Percentiles rank a stretch among this genome's conserved stretches.
These are phyloP conservation scores for Penicillium macrosclerotiorum DNA, from an alignment of 495 filamentous ascomycete species.

Conservation along the genomic window DNA sequence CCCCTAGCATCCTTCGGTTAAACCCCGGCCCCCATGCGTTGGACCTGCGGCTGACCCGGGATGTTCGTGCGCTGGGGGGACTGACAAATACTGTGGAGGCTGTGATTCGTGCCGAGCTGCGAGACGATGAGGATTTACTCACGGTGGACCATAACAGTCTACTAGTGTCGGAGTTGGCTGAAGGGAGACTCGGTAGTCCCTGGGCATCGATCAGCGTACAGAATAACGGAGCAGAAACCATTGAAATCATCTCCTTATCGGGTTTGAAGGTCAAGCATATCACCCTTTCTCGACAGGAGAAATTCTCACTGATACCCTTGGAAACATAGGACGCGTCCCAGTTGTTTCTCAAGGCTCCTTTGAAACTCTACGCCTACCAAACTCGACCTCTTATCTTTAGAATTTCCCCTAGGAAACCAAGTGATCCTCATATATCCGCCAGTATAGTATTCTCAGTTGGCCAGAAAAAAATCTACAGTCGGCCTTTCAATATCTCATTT, in stretches of 20 bases:
- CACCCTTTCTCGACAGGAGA: neutral
- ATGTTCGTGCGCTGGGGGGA: neutral
- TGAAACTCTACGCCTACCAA: neutral
- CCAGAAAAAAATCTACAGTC: no score
- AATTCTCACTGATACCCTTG: no score
- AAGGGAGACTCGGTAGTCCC: neutral
- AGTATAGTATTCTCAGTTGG: neutral
- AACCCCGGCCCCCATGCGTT: neutral
- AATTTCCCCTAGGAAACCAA: neutral
- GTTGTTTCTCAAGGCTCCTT: neutral
- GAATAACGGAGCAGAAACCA: neutral
- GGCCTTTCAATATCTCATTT: neutral
- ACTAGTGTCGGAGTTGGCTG: neutral
- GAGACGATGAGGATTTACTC: neutral
- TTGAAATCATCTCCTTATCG: neutral
- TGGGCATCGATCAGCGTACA: slow-evolving; percentile 3
- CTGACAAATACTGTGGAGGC: neutral
- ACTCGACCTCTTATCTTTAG: neutral
- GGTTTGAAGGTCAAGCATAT: neutral
- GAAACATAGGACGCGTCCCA: neutral
- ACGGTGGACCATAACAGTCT: neutral
- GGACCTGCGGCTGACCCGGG: neutral
- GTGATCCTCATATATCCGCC: neutral
- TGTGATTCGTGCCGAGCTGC: neutral
- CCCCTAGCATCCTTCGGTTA: slow-evolving; percentile 49